A percentile compares a stretch with the other conserved stretches of the same genome.
Evolutionary conservation across 192 early-diverging fungal genomes (phyloP).

Genomic region (Funneliformis mosseae): DNA sequence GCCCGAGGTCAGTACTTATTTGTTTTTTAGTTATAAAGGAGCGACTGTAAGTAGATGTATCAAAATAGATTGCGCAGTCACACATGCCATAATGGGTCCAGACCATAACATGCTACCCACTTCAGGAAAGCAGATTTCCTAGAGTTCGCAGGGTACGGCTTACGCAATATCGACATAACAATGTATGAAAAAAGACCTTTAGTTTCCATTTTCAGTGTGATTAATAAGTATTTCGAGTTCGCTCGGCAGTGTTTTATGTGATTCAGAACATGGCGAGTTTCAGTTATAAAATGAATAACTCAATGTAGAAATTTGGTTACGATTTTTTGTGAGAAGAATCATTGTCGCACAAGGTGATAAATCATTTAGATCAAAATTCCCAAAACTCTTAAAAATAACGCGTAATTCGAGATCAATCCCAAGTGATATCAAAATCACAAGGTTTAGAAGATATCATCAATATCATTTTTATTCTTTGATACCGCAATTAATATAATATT

Average conservation of each 20-base stretch:
- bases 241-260: conserved; percentile 20
- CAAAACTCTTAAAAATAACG: too few species aligned
- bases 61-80: conserved; percentile 15
- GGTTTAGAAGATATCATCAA: too few species aligned
- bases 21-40: conserved; percentile 45
- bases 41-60: conserved; percentile 2
- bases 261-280: background rate
- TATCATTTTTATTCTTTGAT: too few species aligned
- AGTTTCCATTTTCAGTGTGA: conserved; percentile 12
- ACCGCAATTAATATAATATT: too few species aligned
- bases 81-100: conserved; percentile 25
- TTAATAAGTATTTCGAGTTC: conserved; percentile 25
- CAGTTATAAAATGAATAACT: conserved; percentile 29
- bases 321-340: too few species aligned
- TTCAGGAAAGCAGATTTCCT: conserved; percentile 28
- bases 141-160: conserved; percentile 23
- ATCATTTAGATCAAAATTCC: too few species aligned
- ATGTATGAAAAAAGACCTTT: conserved; percentile 15
- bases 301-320: too few species aligned
- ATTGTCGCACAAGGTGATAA: too few species aligned
- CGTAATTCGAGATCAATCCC: too few species aligned
- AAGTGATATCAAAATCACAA: too few species aligned
- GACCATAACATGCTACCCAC: conserved; percentile 24
- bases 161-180: background rate
- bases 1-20: background rate